Percentiles rank a stretch among this genome's conserved stretches.
phyloP scores from a whole-genome alignment of 345 rosid genomes.

The Rhizophora apiculata region DNA sequence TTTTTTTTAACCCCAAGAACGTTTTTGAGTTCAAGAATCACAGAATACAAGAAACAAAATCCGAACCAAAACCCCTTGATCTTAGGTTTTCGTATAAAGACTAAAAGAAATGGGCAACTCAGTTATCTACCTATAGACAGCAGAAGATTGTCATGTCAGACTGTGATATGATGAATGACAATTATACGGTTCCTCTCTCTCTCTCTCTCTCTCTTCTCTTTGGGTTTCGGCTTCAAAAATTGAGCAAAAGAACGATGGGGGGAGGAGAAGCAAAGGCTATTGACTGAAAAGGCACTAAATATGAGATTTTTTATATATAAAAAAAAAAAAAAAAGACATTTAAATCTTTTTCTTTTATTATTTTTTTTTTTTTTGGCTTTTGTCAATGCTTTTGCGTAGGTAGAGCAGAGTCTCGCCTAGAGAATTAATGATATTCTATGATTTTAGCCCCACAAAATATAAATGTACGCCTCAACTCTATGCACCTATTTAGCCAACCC shows the following conservation, averaged over 20 bases:
- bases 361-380: neutral
- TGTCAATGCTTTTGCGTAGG: constrained; percentile 33
- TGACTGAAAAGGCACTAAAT: neutral
- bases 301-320: neutral
- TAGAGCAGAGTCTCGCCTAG: constrained; percentile 32
- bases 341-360: too few species aligned
- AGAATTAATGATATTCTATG: constrained; percentile 18
- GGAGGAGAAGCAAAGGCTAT: constrained; percentile 6
- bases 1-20: constrained; percentile 19
- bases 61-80: constrained; percentile 17
- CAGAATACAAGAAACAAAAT: neutral
- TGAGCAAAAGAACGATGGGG: neutral
- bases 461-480: constrained; percentile 10
- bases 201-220: too few species aligned
- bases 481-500: constrained; percentile 2
- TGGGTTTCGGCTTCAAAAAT: too few species aligned
- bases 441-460: constrained; percentile 20
- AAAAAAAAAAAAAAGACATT: neutral
- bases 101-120: neutral
- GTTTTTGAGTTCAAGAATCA: constrained; percentile 28
- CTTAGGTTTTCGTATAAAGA: neutral
- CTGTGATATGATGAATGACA: too few species aligned
- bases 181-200: too few species aligned
- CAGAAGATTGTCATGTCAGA: neutral
- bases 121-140: constrained; percentile 16